A percentile compares a stretch with the other conserved stretches of the same genome.
Conservation (phyloP, 2,329 filamentous ascomycete genomes). For the Coleophoma eucalyptorum region DNA sequence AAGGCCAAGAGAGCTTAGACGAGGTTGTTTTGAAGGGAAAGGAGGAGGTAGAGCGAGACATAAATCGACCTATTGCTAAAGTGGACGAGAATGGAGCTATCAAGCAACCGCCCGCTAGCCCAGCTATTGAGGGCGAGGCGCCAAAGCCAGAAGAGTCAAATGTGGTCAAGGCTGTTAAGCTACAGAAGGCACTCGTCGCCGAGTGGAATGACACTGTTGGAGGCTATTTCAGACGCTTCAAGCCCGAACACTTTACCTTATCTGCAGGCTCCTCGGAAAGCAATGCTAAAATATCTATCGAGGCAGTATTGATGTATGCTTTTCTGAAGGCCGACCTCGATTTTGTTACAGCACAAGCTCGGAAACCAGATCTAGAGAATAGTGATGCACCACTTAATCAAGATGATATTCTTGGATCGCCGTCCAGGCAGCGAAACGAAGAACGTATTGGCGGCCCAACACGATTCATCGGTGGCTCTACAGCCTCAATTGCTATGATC, state of each 20-base stretch:
- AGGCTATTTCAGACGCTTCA: constrained; percentile 91
- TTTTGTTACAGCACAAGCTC: constrained; percentile 85
- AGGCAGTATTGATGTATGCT: constrained; percentile 82
- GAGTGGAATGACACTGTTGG: constrained; percentile 84
- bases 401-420: constrained; percentile 74
- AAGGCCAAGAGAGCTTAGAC: constrained; percentile 33
- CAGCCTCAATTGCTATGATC: constrained; percentile 83
- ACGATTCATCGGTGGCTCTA: constrained; percentile 91
- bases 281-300: constrained; percentile 52
- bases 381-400: constrained; percentile 78
- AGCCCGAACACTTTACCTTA: constrained; percentile 68
- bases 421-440: constrained; percentile 46
- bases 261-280: constrained; percentile 21
- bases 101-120: constrained; percentile 29
- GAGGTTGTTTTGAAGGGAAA: constrained; percentile 46
- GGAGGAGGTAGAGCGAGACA: constrained; percentile 33
- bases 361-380: constrained; percentile 68
- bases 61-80: constrained; percentile 6
- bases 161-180: constrained; percentile 56
- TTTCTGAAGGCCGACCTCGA: constrained; percentile 93
- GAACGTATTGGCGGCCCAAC: constrained; percentile 67
- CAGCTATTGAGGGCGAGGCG: constrained; percentile 33
- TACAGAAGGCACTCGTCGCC: constrained; percentile 68
- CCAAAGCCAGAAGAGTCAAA: constrained; percentile 33
- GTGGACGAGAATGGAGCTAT: constrained; percentile 27